Evolutionary conservation across 202 grass and related monocot species (phyloP), one percentile per base, ranked within the genome.

Genomic region (Eragrostis tef): DNA sequence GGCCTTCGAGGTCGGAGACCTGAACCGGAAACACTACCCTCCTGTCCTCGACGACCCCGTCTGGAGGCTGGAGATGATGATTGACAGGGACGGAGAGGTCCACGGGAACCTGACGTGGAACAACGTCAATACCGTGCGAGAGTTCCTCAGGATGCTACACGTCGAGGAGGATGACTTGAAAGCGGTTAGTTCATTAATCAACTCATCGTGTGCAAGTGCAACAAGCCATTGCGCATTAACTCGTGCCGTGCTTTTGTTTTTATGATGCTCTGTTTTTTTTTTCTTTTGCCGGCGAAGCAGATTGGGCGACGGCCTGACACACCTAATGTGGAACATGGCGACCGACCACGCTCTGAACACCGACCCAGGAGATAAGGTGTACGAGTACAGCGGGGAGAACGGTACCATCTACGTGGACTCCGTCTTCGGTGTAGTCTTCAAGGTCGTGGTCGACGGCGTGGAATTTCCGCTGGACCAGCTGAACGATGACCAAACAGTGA

Each of bases 11-110:
- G 45, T 47, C 45, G 10, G 8, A 47, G 45, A 47, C 7, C 45
- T 47, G 45, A 5, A 98, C 79, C 81, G 39, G 49, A 98, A 98
- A 77, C 95, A 91, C 73, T 90, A 98, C 64, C 95, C 95, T 25
- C 95, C 90, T 12, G 39, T 25, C 46, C 86, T 95, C 11, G 8
- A 0, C 9, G 95, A 98, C 48, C 85, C 93, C 7, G 92, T 98
- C 39, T 98, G 95, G 95, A 78, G 95, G 31, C 87, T 98, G 4
- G 92, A 94, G 58, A 90, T 66, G 58, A 90, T 66, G 78, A 95
- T 98, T 0, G 85, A 87, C 4, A 95, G 93, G 58, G 90, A 83
- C 5, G 92, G 90, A 1, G 83, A 87, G 6, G 91, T 95, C 79
- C 92, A 98, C 84, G 36, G 34, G 27, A 94, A 87, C 58, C 90